These are phyloP conservation scores for Trametes hirsuta DNA, from an alignment of 1,284 basidiomycete genomes.

Conservation along the genomic window DNA sequence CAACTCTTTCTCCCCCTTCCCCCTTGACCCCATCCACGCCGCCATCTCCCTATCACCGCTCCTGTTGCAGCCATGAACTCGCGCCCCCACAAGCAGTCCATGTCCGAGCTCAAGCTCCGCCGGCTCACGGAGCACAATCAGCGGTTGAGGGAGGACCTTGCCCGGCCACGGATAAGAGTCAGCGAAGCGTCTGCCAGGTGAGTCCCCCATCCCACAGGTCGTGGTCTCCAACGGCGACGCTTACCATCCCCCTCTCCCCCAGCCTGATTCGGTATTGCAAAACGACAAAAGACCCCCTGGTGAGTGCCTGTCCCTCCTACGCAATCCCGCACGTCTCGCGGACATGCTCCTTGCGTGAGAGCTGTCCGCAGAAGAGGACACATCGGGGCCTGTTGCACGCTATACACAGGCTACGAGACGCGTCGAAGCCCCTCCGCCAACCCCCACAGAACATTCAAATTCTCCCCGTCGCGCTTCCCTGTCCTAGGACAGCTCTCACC, in stretches of 20 bases:
- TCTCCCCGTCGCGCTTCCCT: conserved; percentile 7
- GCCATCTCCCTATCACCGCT: conserved; percentile 6
- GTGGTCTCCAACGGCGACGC: background rate
- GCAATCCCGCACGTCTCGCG: background rate
- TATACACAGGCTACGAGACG: too few relatives aligned
- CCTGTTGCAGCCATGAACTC: conserved; percentile 51
- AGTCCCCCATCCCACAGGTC: conserved; percentile 33
- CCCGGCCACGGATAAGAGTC: conserved; percentile 84
- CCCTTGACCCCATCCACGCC: conserved; percentile 9
- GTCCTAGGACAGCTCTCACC: conserved; percentile 35
- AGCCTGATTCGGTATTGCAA: conserved; percentile 82
- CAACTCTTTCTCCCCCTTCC: conserved; percentile 4
- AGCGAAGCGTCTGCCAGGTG: conserved; percentile 92
- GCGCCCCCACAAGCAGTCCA: conserved; percentile 76
- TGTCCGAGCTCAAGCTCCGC: conserved; percentile 96
- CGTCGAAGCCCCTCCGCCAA: background rate
- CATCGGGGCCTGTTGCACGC: background rate
- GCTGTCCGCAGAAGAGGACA: background rate
- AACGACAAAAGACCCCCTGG: conserved; percentile 32
- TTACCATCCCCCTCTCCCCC: conserved; percentile 13
- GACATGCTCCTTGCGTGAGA: conserved; percentile 1
- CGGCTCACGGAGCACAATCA: conserved; percentile 93
- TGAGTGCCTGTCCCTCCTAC: conserved; percentile 42
- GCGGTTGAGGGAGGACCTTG: conserved; percentile 87
- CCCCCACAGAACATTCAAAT: background rate